A percentile compares a stretch with the other conserved stretches of the same genome.
Evolutionary conservation across 163 green algal species (phyloP).

Genomic region (Prototheca stagnorum): DNA sequence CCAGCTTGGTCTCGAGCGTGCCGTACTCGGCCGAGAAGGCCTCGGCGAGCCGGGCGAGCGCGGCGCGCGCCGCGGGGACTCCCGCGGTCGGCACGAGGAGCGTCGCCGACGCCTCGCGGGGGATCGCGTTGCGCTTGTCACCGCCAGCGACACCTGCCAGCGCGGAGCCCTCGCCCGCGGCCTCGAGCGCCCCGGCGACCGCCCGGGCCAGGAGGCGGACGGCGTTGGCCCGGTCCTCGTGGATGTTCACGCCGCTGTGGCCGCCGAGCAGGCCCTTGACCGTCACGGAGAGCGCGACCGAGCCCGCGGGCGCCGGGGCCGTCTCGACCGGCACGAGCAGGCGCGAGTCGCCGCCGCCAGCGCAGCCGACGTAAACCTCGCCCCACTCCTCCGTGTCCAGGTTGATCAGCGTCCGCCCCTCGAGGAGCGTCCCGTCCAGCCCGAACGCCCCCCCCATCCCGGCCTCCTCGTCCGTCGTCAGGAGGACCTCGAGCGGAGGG

Average conservation of each 20-base stretch:
- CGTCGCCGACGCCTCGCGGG: constrained; percentile 26
- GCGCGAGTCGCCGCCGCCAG: constrained; percentile 36
- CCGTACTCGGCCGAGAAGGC: constrained; percentile 12
- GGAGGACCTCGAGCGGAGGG: constrained; percentile 57
- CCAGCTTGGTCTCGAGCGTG: constrained; percentile 15
- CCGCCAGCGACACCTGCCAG: constrained; percentile 30
- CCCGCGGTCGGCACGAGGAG: constrained; percentile 15
- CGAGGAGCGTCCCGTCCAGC: constrained; percentile 24
- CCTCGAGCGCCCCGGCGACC: constrained; percentile 1
- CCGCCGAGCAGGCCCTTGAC: constrained; percentile 37
- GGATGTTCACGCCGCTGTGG: constrained; percentile 63
- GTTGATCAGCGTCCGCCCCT: constrained; percentile 50
- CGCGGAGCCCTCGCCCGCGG: background rate
- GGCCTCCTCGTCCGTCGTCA: constrained; percentile 66
- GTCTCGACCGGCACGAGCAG: constrained; percentile 16
- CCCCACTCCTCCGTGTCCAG: constrained; percentile 66
- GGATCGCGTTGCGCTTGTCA: constrained; percentile 67
- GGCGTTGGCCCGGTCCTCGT: constrained; percentile 51
- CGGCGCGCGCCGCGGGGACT: background rate
- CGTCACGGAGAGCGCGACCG: constrained; percentile 5
- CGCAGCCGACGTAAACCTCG: constrained; percentile 61
- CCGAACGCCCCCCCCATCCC: constrained; percentile 42
- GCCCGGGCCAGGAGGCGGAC: constrained; percentile 18
- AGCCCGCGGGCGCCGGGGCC: constrained; percentile 1
- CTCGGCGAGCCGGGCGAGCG: background rate